Conservation (phyloP, 768 basidiomycete species). For the Amanita subjunquillea region DNA sequence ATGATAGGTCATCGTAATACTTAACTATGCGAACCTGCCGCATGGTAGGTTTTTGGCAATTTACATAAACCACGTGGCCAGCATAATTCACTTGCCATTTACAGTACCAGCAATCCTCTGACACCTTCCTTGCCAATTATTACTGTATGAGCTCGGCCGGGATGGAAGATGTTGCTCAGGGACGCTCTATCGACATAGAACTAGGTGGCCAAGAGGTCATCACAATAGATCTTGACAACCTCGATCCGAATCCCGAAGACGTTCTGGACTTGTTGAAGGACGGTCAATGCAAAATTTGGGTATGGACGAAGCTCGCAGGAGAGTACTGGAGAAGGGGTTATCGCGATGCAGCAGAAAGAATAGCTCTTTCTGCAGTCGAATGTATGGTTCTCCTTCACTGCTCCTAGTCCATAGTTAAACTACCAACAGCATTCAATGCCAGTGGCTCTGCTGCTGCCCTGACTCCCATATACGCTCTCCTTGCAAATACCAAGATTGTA, state of each 20-base stretch:
- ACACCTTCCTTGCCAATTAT: not conserved
- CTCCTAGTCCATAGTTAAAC: slow-evolving; percentile 9
- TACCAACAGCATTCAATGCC: slow-evolving; percentile 35
- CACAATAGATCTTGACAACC: slow-evolving; percentile 80
- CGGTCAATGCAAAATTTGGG: slow-evolving; percentile 58
- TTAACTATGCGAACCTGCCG: not conserved
- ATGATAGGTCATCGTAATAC: not conserved
- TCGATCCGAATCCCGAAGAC: slow-evolving; percentile 71
- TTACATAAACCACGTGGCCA: not conserved
- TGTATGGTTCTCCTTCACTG: slow-evolving; percentile 30
- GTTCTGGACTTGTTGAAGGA: slow-evolving; percentile 65
- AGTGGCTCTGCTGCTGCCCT: slow-evolving; percentile 41
- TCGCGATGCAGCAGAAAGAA: slow-evolving; percentile 66
- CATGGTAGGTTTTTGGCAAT: not conserved
- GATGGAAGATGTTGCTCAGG: slow-evolving; percentile 28
- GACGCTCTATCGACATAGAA: slow-evolving; percentile 64
- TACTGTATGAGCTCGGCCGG: not conserved
- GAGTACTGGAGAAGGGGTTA: slow-evolving; percentile 83
- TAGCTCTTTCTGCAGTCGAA: slow-evolving; percentile 56
- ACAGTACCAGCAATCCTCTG: not conserved
- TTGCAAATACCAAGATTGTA: slow-evolving; percentile 80
- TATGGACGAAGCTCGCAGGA: slow-evolving; percentile 77
- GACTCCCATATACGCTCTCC: slow-evolving; percentile 67
- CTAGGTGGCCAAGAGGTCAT: slow-evolving; percentile 79
- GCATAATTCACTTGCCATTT: not conserved